A percentile compares a stretch with the other conserved stretches of the same genome.
Conservation (phyloP, 805 yeast species). For the Yamadazyma laniorum region DNA sequence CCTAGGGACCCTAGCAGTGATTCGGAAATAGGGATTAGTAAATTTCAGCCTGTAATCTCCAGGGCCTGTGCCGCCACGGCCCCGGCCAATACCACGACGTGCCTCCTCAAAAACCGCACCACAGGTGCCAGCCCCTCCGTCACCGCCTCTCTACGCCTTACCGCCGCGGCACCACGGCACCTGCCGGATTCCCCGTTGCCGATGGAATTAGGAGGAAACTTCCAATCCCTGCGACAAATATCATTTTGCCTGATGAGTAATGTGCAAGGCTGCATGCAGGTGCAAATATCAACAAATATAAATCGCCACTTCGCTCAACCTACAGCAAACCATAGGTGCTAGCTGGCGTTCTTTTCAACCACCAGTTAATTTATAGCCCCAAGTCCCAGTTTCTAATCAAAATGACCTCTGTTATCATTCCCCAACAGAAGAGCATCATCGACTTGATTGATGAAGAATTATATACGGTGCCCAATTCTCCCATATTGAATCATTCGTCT, state of each 20-base stretch:
- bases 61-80: too few species aligned
- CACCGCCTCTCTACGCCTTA: too few species aligned
- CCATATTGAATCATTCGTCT: slow-evolving; percentile 14
- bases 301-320: slow-evolving; percentile 8
- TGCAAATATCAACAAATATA: slow-evolving; percentile 7
- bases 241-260: slow-evolving; percentile 4
- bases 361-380: not conserved
- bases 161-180: too few species aligned
- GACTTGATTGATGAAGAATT: slow-evolving; percentile 63
- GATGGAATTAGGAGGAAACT: slow-evolving; percentile 7
- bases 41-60: too few species aligned
- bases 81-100: too few species aligned
- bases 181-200: too few species aligned
- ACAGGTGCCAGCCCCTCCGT: too few species aligned
- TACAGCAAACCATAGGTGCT: not conserved
- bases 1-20: too few species aligned
- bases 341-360: not conserved
- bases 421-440: slow-evolving; percentile 54
- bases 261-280: slow-evolving; percentile 3
- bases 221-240: slow-evolving; percentile 4
- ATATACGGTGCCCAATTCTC: slow-evolving; percentile 39
- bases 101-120: too few species aligned
- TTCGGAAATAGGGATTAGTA: too few species aligned
- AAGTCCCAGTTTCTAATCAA: too few species aligned
- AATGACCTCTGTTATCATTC: slow-evolving; percentile 50